phyloP scores from a whole-genome alignment of 179 eudicot genomes.

The Gypsophila paniculata region DNA sequence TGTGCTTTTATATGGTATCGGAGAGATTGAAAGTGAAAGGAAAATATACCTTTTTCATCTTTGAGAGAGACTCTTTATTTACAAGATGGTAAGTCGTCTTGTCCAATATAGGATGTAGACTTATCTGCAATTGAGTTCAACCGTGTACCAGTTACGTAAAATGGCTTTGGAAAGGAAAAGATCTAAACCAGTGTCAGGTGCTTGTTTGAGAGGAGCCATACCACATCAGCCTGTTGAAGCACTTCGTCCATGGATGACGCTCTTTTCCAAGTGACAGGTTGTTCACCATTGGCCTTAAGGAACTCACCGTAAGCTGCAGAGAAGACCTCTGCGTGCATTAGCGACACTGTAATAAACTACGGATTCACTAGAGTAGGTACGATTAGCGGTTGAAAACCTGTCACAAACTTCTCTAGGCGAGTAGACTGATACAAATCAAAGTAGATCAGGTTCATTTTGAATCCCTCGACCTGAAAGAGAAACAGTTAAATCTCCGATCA shows the following conservation, averaged over 20 bases:
- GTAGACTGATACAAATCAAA: conserved; percentile 91
- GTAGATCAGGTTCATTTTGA: conserved; percentile 95
- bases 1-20: neutral
- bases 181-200: neutral
- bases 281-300: conserved; percentile 81
- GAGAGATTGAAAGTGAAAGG: neutral
- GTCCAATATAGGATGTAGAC: conserved; percentile 86
- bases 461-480: conserved; percentile 72
- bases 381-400: conserved; percentile 41
- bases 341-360: neutral
- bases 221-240: conserved; percentile 85
- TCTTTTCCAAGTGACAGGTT: conserved; percentile 93
- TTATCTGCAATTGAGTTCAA: conserved; percentile 50
- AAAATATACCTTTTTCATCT: conserved; percentile 75
- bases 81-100: conserved; percentile 96
- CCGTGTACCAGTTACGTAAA: neutral
- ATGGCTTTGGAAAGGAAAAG: neutral
- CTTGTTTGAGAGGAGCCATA: conserved; percentile 22
- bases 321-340: neutral
- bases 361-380: neutral
- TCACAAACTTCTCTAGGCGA: conserved; percentile 89
- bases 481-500: neutral
- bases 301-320: conserved; percentile 88
- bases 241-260: conserved; percentile 92
- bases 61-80: conserved; percentile 79